Evolutionary conservation across 768 basidiomycete species (phyloP), one percentile per base, ranked within the genome.

Genomic region (Ramaria sp.): DNA sequence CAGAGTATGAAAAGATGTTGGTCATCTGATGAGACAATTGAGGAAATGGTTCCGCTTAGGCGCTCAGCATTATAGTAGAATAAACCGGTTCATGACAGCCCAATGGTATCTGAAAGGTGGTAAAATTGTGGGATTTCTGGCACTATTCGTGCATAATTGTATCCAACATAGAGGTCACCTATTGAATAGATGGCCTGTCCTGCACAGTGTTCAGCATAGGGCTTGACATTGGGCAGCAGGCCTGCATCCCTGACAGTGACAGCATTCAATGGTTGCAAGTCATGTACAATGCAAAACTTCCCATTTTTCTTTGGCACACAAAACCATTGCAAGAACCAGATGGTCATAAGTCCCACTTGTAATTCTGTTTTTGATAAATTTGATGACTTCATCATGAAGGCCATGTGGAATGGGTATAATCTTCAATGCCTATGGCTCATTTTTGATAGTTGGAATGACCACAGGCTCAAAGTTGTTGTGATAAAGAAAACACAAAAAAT

Each of bases 61-160:
- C n/a, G n/a, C n/a, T n/a, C n/a, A n/a, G n/a, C n/a, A n/a, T n/a
- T n/a, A n/a, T n/a, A n/a, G n/a, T n/a, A n/a, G n/a, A n/a, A n/a
- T n/a, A n/a, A n/a, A n/a, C n/a, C n/a, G n/a, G n/a, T n/a, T n/a
- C n/a, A n/a, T n/a, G n/a, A n/a, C n/a, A n/a, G 0, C 63, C 63
- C 20, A 59, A 11, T 1, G 71, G 73, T 0, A 68, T 72, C 54
- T 71, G 67, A 61, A 77, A 78, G 0, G 71, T 73, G 0, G 74
- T 78, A 10, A 72, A 59, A 38, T 77, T 71, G 7, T 67, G 51
- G 0, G 68, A 75, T n/a, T 3, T 59, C 57, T 15, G 62, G 61
- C 12, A 64, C 59, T 0, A 75, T 58, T 0, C 59, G 49, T 17
- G 68, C 57, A 37, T 59, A 55, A 22, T 59, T 55, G 27, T 46